These are phyloP conservation scores for Paraurostyla sp. DNA, from an alignment of 73 alveolate species.

Conservation along the genomic window DNA sequence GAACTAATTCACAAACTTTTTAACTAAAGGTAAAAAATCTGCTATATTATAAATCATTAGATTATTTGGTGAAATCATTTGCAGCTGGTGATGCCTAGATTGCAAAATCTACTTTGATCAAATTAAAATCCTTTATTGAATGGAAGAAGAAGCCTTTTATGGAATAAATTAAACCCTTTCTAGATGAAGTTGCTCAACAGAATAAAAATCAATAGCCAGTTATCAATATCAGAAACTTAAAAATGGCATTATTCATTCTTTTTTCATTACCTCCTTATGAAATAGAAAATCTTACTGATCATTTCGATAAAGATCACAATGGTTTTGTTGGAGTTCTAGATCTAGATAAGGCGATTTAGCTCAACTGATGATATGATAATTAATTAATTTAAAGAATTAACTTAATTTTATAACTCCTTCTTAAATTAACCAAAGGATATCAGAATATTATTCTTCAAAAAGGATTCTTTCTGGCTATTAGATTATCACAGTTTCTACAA, in stretches of 20 bases:
- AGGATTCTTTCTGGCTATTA: too few species aligned
- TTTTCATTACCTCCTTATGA: slow-evolving; percentile 1
- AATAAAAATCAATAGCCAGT: slow-evolving; percentile 18
- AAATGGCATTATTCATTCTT: not conserved
- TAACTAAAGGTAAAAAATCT: not conserved
- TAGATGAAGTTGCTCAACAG: slow-evolving; percentile 7
- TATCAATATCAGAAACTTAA: slow-evolving; percentile 43
- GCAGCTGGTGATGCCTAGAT: not conserved
- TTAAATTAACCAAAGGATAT: too few species aligned
- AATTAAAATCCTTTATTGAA: not conserved
- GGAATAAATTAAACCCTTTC: slow-evolving; percentile 1
- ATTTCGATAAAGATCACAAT: slow-evolving; percentile 44
- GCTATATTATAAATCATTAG: not conserved
- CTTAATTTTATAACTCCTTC: not conserved
- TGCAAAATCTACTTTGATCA: not conserved
- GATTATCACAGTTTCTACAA: too few species aligned
- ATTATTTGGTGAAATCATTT: not conserved
- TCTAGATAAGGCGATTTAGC: not conserved
- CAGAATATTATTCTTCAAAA: too few species aligned
- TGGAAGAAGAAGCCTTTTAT: not conserved
- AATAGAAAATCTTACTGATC: slow-evolving; percentile 37
- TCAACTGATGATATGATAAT: not conserved
- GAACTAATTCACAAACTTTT: not conserved
- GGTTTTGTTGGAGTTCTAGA: slow-evolving; percentile 43
- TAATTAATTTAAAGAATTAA: not conserved